Percentiles rank a stretch among this genome's conserved stretches.
Evolutionary conservation across 129 eudicot species (phyloP).

Genomic region (Dittrichia graveolens): DNA sequence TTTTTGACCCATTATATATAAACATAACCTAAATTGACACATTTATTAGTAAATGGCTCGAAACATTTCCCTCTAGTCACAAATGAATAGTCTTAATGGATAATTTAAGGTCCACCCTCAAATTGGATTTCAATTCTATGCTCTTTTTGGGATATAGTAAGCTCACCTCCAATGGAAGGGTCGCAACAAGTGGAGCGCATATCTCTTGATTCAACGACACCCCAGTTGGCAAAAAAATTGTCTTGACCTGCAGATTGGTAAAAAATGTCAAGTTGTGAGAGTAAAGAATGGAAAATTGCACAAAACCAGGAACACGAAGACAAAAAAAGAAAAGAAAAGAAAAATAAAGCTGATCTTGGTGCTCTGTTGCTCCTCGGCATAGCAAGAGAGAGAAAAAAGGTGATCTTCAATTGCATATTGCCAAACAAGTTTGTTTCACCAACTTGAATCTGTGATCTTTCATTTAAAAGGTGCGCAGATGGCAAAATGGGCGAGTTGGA

Average conservation of each 20-base stretch:
- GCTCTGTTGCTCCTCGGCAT: too few species aligned
- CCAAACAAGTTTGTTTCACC: too few species aligned
- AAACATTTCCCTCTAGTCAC: conserved; percentile 18
- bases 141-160: conserved; percentile 3
- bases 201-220: conserved; percentile 75
- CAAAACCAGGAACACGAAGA: not conserved
- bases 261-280: not conserved
- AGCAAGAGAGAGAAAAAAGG: too few species aligned
- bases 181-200: conserved; percentile 97
- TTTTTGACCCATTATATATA: not conserved
- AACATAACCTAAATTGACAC: not conserved
- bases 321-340: not conserved
- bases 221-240: conserved; percentile 85
- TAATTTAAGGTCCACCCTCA: not conserved
- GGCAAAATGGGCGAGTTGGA: too few species aligned
- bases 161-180: conserved; percentile 96
- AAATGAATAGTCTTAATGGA: not conserved
- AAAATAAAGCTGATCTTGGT: not conserved
- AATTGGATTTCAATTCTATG: not conserved
- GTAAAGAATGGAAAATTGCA: not conserved
- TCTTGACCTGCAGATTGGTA: conserved; percentile 71
- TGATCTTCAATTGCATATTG: too few species aligned
- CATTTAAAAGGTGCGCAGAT: too few species aligned
- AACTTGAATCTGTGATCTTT: too few species aligned
- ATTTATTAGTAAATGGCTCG: not conserved